Evolutionary conservation across 345 rosid genomes (phyloP).

Genomic region (Corchorus olitorius): DNA sequence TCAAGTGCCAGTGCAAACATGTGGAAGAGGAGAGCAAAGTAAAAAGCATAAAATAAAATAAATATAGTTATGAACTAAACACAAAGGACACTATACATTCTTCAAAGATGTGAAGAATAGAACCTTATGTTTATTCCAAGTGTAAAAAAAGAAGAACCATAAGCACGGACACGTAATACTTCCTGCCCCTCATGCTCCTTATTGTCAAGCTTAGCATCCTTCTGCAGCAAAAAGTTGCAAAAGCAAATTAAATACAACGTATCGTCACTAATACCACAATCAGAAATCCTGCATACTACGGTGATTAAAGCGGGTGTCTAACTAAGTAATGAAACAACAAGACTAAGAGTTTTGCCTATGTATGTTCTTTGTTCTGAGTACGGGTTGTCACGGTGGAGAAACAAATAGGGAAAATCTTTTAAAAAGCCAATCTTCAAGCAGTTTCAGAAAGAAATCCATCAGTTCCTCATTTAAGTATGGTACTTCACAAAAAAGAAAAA

Average conservation of each 20-base stretch:
- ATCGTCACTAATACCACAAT: constrained; percentile 17
- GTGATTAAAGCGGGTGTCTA: not conserved
- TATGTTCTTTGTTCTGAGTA: not conserved
- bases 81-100: not conserved
- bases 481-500: not conserved
- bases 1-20: not conserved
- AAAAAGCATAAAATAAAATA: not conserved
- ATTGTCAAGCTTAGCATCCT: constrained; percentile 41
- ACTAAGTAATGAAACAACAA: not conserved
- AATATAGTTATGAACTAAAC: not conserved
- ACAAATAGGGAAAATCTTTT: not conserved
- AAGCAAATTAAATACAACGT: constrained; percentile 11
- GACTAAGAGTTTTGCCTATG: not conserved
- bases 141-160: constrained; percentile 83
- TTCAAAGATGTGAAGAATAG: constrained; percentile 2
- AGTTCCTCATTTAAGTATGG: not conserved
- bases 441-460: not conserved
- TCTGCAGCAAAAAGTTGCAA: constrained; percentile 45
- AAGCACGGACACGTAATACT: constrained; percentile 79
- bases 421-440: not conserved
- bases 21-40: not conserved
- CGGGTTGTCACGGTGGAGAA: not conserved
- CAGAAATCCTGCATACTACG: not conserved
- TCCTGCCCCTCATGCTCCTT: constrained; percentile 64
- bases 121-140: constrained; percentile 95